Conservation (phyloP, 2,329 filamentous ascomycete genomes). For the Myriangium duriaei region DNA sequence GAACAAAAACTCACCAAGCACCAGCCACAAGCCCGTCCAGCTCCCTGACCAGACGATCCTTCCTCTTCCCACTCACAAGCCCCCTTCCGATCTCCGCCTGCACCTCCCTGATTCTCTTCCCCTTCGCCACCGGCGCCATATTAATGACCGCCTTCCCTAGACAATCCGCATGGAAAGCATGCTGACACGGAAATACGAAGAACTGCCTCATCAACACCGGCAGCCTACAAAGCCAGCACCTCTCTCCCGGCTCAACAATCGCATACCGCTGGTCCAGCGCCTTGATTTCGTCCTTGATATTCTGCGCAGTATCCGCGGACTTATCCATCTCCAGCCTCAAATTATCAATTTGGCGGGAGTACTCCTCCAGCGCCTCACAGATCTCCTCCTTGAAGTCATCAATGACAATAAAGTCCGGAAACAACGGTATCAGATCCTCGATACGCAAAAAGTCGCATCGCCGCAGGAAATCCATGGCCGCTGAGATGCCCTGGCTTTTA, state of each 20-base stretch:
- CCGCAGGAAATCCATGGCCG: constrained; percentile 82
- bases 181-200: constrained; percentile 97
- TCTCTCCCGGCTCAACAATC: constrained; percentile 91
- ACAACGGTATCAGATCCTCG: constrained; percentile 95
- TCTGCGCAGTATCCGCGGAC: constrained; percentile 70
- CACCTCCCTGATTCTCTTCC: constrained; percentile 70
- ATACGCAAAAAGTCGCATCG: constrained; percentile 86
- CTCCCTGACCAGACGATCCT: constrained; percentile 76
- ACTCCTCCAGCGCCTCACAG: constrained; percentile 83
- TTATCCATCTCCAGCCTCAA: constrained; percentile 95
- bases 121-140: constrained; percentile 62
- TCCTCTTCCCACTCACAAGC: constrained; percentile 48
- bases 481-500: constrained; percentile 69
- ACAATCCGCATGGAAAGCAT: constrained; percentile 94
- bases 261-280: constrained; percentile 80
- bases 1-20: constrained; percentile 53
- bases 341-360: constrained; percentile 77
- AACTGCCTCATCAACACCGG: constrained; percentile 85
- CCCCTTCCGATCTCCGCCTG: constrained; percentile 74
- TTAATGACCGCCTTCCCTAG: constrained; percentile 75
- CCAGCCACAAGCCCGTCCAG: constrained; percentile 84
- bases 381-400: constrained; percentile 99
- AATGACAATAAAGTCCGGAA: constrained; percentile 96
- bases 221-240: constrained; percentile 77
- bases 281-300: constrained; percentile 83